Percentiles rank a stretch among this genome's conserved stretches.
These are phyloP conservation scores for Pyrus hybrid DNA, from an alignment of 331 rosid species.

Conservation along the genomic window DNA sequence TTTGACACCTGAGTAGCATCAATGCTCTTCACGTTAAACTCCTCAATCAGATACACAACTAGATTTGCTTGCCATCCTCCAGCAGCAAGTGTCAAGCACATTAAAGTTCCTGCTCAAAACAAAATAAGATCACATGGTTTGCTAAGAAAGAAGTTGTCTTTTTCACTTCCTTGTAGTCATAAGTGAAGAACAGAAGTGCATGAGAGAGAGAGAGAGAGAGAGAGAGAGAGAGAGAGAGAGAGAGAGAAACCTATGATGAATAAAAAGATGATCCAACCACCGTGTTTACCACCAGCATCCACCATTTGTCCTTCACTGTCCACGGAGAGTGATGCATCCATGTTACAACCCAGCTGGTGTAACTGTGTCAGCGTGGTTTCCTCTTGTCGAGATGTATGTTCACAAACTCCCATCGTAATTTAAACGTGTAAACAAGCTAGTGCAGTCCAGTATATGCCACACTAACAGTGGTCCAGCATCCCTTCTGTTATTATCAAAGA, in stretches of 20 bases:
- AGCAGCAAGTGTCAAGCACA: constrained; percentile 20
- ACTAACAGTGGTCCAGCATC: not conserved
- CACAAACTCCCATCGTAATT: not conserved
- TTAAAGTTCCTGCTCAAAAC: constrained; percentile 24
- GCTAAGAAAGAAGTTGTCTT: not conserved
- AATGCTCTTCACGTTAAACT: constrained; percentile 43
- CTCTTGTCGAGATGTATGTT: not conserved
- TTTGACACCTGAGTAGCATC: constrained; percentile 42
- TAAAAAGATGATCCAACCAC: constrained; percentile 30
- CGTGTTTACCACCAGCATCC: not conserved
- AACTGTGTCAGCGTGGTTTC: not conserved
- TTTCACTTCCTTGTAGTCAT: not conserved
- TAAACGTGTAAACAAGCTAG: no score
- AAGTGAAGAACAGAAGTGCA: not conserved
- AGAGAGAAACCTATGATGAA: constrained; percentile 15
- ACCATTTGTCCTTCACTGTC: not conserved
- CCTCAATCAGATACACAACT: constrained; percentile 37
- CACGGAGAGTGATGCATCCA: not conserved
- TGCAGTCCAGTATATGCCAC: not conserved
- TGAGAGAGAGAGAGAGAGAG: not conserved
- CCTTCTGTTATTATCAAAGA: not conserved
- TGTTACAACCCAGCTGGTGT: not conserved
- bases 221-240: not conserved
- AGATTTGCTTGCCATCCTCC: constrained; percentile 29
- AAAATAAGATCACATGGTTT: not conserved